Evolutionary conservation across 75 land plant species (phyloP).

Genomic region (Cunninghamia lanceolata): DNA sequence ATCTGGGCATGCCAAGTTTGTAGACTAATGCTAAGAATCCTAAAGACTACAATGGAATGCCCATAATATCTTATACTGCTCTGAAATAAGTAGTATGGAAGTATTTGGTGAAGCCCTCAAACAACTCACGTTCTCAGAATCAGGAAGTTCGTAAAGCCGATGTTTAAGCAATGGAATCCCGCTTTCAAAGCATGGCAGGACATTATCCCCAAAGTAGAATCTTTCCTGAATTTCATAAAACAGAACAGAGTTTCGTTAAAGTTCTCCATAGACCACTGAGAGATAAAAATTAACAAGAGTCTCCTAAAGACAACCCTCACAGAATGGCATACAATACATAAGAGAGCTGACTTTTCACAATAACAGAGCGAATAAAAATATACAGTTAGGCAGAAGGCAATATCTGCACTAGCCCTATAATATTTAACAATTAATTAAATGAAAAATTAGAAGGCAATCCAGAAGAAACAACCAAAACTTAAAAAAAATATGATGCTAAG

Average conservation of each 20-base stretch:
- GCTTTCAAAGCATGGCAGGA: constrained; percentile 96
- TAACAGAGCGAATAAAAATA: neutral
- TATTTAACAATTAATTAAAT: neutral
- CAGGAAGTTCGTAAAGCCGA: constrained; percentile 88
- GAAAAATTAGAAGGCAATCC: neutral
- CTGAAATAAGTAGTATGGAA: neutral
- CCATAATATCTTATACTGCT: neutral
- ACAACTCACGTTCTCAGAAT: constrained; percentile 75
- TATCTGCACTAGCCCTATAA: neutral
- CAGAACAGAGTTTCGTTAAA: neutral
- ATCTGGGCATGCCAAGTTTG: neutral
- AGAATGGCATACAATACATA: neutral
- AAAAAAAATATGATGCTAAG: neutral
- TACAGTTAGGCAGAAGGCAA: neutral
- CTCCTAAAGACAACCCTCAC: neutral
- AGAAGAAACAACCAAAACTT: neutral
- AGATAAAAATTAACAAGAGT: neutral
- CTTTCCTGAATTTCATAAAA: constrained; percentile 59
- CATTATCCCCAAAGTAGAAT: constrained; percentile 96
- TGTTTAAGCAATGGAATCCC: constrained; percentile 86
- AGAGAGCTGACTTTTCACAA: neutral
- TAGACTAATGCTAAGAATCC: neutral
- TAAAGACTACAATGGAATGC: neutral
- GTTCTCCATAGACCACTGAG: neutral
- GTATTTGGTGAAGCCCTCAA: neutral